These are phyloP conservation scores for Thuja plicata DNA, from an alignment of 83 land plant species.

Conservation along the genomic window DNA sequence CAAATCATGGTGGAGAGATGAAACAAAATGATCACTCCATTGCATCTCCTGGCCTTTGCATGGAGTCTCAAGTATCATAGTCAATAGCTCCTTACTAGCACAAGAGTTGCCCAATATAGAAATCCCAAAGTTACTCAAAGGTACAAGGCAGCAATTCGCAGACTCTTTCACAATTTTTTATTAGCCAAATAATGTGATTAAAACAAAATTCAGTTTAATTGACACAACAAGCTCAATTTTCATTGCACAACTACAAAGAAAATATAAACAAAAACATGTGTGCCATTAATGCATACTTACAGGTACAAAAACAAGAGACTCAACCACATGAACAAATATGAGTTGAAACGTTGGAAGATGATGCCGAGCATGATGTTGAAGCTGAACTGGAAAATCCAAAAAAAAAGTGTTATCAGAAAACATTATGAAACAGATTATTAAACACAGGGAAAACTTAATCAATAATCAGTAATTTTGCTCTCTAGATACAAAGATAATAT, in stretches of 20 bases:
- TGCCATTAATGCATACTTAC: conserved; percentile 37
- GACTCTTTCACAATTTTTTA: neutral
- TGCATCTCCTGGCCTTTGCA: no score
- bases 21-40: no score
- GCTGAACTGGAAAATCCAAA: conserved; percentile 80
- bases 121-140: no score
- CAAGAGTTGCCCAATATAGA: no score
- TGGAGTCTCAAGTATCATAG: no score
- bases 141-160: no score
- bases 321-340: conserved; percentile 96
- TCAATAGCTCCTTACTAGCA: no score
- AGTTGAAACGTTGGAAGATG: conserved; percentile 96
- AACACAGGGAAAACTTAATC: neutral
- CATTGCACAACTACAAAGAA: neutral
- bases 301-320: conserved; percentile 98
- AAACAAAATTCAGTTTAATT: neutral
- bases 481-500: conserved; percentile 3
- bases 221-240: neutral
- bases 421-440: neutral
- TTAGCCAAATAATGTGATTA: neutral
- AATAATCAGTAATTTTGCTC: neutral
- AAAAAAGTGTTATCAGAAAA: conserved; percentile 4
- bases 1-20: no score
- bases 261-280: neutral
- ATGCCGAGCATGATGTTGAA: conserved; percentile 99